Percentiles rank a stretch among this genome's conserved stretches.
Evolutionary conservation across 2,329 filamentous ascomycete species (phyloP).

Genomic region (Microcyclosporella mali): DNA sequence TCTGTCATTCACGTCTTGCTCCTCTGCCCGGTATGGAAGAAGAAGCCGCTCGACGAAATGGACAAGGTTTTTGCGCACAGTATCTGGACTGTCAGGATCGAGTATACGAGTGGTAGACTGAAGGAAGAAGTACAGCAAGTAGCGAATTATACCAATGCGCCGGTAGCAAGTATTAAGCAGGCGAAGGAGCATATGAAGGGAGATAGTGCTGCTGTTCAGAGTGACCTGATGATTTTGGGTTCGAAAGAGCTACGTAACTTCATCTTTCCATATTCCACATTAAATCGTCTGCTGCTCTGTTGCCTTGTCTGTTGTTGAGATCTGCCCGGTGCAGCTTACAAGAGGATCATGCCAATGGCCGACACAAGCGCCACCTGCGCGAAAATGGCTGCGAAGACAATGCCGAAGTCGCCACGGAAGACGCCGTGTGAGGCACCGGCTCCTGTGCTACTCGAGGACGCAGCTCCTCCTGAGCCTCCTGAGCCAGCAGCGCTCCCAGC

Average conservation of each 20-base stretch:
- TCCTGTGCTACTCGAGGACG: constrained; percentile 10
- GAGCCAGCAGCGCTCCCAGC: constrained; percentile 49
- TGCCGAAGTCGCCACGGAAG: constrained; percentile 11
- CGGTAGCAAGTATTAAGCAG: constrained; percentile 4
- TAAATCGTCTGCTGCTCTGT: no score
- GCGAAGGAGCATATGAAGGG: constrained; percentile 1
- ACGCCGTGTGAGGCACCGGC: constrained; percentile 14
- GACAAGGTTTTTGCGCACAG: constrained; percentile 35
- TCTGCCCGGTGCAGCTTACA: background rate
- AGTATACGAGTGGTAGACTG: constrained; percentile 5
- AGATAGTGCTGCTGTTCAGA: background rate
- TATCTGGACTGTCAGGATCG: constrained; percentile 13
- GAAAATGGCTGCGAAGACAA: constrained; percentile 20
- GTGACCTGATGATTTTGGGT: no score
- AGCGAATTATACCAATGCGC: constrained; percentile 5
- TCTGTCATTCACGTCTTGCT: constrained; percentile 9
- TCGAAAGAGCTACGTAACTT: no score
- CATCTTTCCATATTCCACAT: no score
- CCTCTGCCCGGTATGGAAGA: constrained; percentile 14
- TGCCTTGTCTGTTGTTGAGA: no score
- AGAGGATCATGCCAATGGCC: constrained; percentile 25
- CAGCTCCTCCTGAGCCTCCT: constrained; percentile 7
- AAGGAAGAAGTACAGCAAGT: constrained; percentile 6
- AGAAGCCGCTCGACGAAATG: constrained; percentile 17
- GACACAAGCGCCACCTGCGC: constrained; percentile 21